These are phyloP conservation scores for Platanthera guangdongensis DNA, from an alignment of 106 monocot genomes.

Conservation along the genomic window DNA sequence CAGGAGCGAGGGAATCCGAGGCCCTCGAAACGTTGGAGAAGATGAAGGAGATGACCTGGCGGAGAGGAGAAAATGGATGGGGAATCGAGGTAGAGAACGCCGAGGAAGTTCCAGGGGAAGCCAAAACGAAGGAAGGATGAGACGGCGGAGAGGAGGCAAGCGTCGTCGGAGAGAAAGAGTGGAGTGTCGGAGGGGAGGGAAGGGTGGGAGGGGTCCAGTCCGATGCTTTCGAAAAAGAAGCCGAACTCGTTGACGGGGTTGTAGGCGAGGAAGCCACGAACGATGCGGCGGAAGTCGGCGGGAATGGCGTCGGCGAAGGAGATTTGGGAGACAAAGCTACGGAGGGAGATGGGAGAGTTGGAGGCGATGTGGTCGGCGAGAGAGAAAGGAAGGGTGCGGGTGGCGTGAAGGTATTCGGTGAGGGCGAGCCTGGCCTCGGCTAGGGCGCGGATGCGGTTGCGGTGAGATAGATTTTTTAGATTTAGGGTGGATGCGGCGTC, in stretches of 20 bases:
- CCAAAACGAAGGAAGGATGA: conserved; percentile 46
- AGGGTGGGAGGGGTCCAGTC: conserved; percentile 21
- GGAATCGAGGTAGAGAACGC: conserved; percentile 32
- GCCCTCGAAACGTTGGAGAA: conserved; percentile 27
- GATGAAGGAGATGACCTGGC: conserved; percentile 12
- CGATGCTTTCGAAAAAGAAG: conserved; percentile 87
- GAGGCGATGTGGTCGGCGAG: conserved; percentile 64
- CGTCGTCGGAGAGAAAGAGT: conserved; percentile 65
- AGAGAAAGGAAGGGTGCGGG: conserved; percentile 58
- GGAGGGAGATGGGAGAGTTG: conserved; percentile 60
- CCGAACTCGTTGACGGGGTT: conserved; percentile 72
- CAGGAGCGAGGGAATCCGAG: conserved; percentile 30
- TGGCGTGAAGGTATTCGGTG: conserved; percentile 78
- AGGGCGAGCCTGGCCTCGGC: conserved; percentile 43
- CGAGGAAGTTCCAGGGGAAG: conserved; percentile 56
- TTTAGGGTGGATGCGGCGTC: conserved; percentile 11
- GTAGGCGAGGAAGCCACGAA: conserved; percentile 60
- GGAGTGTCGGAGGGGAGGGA: neutral
- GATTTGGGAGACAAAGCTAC: conserved; percentile 35
- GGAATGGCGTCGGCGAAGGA: conserved; percentile 14
- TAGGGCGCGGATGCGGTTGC: conserved; percentile 38
- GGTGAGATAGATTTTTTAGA: conserved; percentile 42
- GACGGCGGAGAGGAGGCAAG: conserved; percentile 31
- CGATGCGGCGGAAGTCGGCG: conserved; percentile 27
- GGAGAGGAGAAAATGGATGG: conserved; percentile 20